Base-by-base conservation (phyloP, 2,329 filamentous ascomycete species). In the Nemania sp. region DNA sequence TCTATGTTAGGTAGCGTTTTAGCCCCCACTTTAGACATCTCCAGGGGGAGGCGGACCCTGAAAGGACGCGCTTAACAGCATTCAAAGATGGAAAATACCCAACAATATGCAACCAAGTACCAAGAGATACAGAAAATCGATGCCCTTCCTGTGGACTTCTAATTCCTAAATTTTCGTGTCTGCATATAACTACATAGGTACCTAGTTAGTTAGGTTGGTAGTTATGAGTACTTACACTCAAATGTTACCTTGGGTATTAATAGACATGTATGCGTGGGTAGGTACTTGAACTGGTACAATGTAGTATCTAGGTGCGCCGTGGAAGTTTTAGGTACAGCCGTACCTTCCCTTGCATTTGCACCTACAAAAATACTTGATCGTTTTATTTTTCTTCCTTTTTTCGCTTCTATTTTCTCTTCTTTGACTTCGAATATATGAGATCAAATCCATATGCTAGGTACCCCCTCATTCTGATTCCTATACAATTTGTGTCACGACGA, bases 1-100 rank as follows among this genome's bases (percentile, higher is more conserved):
- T 27, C 22, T 55, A 49, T 22, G 15, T 20, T 20, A 55, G 27
- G 56, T 51, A 60, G 11, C 56, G 13, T 55, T 53, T 26, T 38
- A 27, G 27, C 32, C 47, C 62, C 64, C 59, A 54, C 53, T 49
- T 53, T 58, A 8, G 27, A 53, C 5, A 49, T 29, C 20, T 41
- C 29, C 22, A 41, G 27, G 27, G n/a, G 24, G 22, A 52, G 49
- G 3, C 26, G 27, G 49, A 24, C 8, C n/a, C 2, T 54, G 38
- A 47, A 26, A 53, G 49, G 49, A 52, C 29, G 27, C 20, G 57
- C 57, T 22, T n/a, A 45, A 45, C 20, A 7, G 13, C n/a, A n/a
- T 35, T 51, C 27, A 51, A 51, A 51, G 29, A 29, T 26, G 47
- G 57, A 29, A n/a, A 35, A 49, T 49, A 49, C n/a, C 45, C 18